Percentiles rank a stretch among this genome's conserved stretches.
phyloP scores from a whole-genome alignment of 768 basidiomycete species.

The Tulasnella sp. region DNA sequence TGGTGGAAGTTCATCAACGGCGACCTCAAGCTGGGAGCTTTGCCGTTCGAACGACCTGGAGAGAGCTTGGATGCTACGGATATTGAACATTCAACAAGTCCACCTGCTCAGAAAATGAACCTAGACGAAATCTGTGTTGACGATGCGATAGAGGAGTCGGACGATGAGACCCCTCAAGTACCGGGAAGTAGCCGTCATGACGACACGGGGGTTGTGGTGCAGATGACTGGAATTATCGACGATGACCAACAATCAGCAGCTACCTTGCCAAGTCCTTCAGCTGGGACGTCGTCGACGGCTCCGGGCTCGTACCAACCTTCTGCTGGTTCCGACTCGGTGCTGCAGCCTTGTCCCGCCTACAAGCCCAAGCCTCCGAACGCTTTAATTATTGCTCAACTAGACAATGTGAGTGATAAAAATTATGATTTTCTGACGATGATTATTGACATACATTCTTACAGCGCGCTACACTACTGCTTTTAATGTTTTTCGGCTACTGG shows the following conservation, averaged over 20 bases:
- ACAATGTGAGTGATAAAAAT: slow-evolving; percentile 1
- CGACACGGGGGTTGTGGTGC: background rate
- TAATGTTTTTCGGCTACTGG: slow-evolving; percentile 13
- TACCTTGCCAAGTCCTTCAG: background rate
- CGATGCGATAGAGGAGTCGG: background rate
- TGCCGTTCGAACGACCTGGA: background rate
- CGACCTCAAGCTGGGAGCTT: background rate
- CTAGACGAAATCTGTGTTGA: background rate
- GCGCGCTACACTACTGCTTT: background rate
- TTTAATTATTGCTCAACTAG: slow-evolving; percentile 1
- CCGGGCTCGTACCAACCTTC: background rate
- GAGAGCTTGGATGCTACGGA: background rate
- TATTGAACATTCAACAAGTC: background rate
- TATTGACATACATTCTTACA: background rate
- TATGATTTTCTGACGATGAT: background rate
- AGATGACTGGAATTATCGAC: slow-evolving; percentile 8
- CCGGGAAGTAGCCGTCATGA: background rate
- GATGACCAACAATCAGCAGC: background rate
- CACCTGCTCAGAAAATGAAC: background rate
- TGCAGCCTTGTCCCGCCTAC: background rate
- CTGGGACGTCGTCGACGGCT: background rate
- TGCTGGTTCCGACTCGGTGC: background rate
- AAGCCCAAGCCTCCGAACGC: background rate
- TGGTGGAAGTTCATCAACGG: slow-evolving; percentile 16
- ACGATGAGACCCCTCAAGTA: background rate